Conservation (phyloP, 495 filamentous ascomycete genomes). For the Cladorrhinum samala region DNA sequence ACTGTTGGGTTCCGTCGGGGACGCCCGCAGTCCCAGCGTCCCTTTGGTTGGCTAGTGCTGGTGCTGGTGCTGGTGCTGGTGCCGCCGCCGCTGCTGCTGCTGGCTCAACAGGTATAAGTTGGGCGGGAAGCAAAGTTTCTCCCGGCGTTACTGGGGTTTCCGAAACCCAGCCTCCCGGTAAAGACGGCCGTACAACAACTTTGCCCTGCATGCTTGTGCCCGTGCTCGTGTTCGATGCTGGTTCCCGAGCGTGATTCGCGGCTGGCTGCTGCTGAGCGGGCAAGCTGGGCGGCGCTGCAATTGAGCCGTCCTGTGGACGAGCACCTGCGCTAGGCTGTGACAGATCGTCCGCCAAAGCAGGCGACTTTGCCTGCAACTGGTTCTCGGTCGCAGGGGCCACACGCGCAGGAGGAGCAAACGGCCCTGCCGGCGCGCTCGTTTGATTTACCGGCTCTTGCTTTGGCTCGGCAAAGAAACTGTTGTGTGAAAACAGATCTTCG, state of each 20-base stretch:
- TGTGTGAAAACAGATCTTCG: conserved; percentile 36
- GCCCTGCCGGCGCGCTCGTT: background rate
- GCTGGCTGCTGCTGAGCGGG: conserved; percentile 11
- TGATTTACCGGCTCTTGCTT: conserved; percentile 6
- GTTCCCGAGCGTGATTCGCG: conserved; percentile 14
- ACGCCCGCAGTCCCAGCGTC: too few species aligned
- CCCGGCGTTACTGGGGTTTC: conserved; percentile 41
- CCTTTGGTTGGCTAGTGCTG: too few species aligned
- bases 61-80: too few species aligned
- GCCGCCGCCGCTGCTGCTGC: background rate
- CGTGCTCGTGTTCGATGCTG: conserved; percentile 11
- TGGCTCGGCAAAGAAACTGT: conserved; percentile 9
- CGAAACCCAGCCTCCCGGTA: conserved; percentile 62
- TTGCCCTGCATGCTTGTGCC: conserved; percentile 16
- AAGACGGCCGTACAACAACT: conserved; percentile 47
- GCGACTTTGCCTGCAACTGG: background rate
- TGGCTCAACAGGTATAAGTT: conserved; percentile 5
- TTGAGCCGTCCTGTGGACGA: conserved; percentile 7
- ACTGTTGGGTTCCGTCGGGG: background rate
- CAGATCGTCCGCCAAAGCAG: background rate
- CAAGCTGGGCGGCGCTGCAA: conserved; percentile 6
- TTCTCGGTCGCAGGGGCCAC: too few species aligned
- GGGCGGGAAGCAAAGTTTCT: conserved; percentile 19
- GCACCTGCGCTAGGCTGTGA: background rate
- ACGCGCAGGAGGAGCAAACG: too few species aligned